Evolutionary conservation across 2,329 filamentous ascomycete genomes (phyloP), one percentile per base, ranked within the genome.

Genomic region (Lojkania enalia): DNA sequence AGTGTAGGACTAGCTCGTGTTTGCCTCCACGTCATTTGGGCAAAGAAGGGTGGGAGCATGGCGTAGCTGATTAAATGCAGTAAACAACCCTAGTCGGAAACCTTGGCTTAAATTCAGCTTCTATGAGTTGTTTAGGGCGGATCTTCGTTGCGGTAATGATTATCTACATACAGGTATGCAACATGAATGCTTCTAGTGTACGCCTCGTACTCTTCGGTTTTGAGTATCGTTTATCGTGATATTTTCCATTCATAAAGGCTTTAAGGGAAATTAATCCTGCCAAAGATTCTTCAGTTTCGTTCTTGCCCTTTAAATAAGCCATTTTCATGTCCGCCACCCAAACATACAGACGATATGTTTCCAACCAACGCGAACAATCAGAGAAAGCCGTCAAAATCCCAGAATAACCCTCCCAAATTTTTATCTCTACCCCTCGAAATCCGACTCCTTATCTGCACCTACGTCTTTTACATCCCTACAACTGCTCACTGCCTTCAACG

Each of bases 341-440:
- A n/a, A n/a, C n/a, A n/a, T n/a, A n/a, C n/a, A n/a, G n/a, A n/a
- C n/a, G n/a, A n/a, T n/a, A n/a, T n/a, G 25, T 27, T 27, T n/a
- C n/a, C n/a, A 7, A 27, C 7, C 25, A 27, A 27, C 9, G n/a
- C 7, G 25, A 7, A 7, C n/a, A 27, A 27, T 27, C 25, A 27
- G n/a, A 27, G 7, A n/a, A 27, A 27, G 25, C 25, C n/a, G 9
- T n/a, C n/a, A 7, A 27, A 9, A 7, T n/a, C 25, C 25, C 25
- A 27, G n/a, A 27, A n/a, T n/a, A 9, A 27, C 25, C 7, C 25
- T 27, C 9, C 25, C n/a, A 9, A 27, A n/a, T n/a, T n/a, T n/a
- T n/a, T n/a, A n/a, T n/a, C 25, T 27, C 30, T 33, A 7, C 30
- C 30, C 30, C 9, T 36, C 19, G 33, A 36, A 21, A 21, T 36